Conservation (phyloP, 192 early-diverging fungal genomes). For the Dimargaris verticillata region DNA sequence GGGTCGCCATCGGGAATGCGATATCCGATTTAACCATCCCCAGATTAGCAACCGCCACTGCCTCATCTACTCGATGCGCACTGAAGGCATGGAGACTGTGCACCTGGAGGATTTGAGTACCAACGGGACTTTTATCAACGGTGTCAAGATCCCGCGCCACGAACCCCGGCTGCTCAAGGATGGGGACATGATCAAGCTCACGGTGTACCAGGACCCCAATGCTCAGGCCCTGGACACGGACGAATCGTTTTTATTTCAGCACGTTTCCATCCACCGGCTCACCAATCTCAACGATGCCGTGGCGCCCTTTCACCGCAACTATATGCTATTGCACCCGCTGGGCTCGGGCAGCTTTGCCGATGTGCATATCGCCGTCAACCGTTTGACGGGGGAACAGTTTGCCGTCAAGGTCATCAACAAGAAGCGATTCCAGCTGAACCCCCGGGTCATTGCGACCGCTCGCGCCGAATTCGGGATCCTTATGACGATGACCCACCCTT, state of each 20-base stretch:
- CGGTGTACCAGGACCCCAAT: slow-evolving; percentile 17
- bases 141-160: slow-evolving; percentile 29
- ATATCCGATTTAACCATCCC: slow-evolving; percentile 25
- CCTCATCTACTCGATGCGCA: slow-evolving; percentile 27
- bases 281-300: slow-evolving; percentile 21
- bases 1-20: slow-evolving; percentile 30
- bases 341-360: slow-evolving; percentile 46
- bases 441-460: slow-evolving; percentile 24
- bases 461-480: slow-evolving; percentile 27
- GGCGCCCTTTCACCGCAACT: slow-evolving; percentile 28
- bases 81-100: slow-evolving; percentile 15
- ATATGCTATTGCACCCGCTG: slow-evolving; percentile 19
- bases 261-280: slow-evolving; percentile 25
- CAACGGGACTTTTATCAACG: slow-evolving; percentile 58
- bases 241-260: slow-evolving; percentile 25
- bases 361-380: slow-evolving; percentile 44
- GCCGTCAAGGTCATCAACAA: slow-evolving; percentile 70
- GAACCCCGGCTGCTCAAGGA: slow-evolving; percentile 31
- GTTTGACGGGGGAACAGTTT: slow-evolving; percentile 39
- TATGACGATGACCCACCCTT: slow-evolving; percentile 26
- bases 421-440: slow-evolving; percentile 17
- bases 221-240: not conserved
- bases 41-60: slow-evolving; percentile 36
- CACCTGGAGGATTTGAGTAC: slow-evolving; percentile 37
- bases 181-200: slow-evolving; percentile 46